These are phyloP conservation scores for Aspergillus sergii DNA, from an alignment of 2,329 filamentous ascomycete species.

Conservation along the genomic window DNA sequence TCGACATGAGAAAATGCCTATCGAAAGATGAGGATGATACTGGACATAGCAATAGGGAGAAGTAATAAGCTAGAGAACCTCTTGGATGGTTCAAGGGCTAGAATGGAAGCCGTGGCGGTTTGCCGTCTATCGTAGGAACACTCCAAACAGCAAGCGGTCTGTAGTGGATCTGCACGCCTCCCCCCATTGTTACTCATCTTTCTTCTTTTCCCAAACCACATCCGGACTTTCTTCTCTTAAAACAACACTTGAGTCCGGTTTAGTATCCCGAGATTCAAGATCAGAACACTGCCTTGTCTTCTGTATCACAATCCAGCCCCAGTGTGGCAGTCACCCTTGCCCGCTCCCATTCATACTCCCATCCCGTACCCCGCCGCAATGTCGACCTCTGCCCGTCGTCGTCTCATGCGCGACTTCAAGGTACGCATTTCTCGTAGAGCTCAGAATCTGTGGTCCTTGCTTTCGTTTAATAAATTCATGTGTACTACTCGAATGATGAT, in stretches of 20 bases:
- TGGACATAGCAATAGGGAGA: background rate
- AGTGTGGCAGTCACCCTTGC: background rate
- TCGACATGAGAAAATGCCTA: background rate
- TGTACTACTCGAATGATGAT: background rate
- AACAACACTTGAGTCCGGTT: background rate
- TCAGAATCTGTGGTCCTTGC: constrained; percentile 6
- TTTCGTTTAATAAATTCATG: background rate
- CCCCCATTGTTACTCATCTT: constrained; percentile 1
- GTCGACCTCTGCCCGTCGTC: constrained; percentile 93
- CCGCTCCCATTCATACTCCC: background rate
- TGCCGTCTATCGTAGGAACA: background rate
- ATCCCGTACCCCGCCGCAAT: constrained; percentile 49
- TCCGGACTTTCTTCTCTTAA: background rate
- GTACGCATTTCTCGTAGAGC: constrained; percentile 51
- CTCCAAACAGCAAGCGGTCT: constrained; percentile 3
- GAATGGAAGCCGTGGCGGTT: background rate
- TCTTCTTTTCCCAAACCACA: constrained; percentile 10
- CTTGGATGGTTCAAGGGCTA: background rate
- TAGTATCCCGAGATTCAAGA: background rate
- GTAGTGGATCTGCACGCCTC: constrained; percentile 1
- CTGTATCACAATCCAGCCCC: background rate
- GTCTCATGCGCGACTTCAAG: constrained; percentile 99
- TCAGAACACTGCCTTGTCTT: background rate
- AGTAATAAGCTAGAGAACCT: background rate
- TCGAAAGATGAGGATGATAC: background rate